These are phyloP conservation scores for Fusarium verticillioides DNA, from an alignment of 2,329 filamentous ascomycete genomes.

Conservation along the genomic window DNA sequence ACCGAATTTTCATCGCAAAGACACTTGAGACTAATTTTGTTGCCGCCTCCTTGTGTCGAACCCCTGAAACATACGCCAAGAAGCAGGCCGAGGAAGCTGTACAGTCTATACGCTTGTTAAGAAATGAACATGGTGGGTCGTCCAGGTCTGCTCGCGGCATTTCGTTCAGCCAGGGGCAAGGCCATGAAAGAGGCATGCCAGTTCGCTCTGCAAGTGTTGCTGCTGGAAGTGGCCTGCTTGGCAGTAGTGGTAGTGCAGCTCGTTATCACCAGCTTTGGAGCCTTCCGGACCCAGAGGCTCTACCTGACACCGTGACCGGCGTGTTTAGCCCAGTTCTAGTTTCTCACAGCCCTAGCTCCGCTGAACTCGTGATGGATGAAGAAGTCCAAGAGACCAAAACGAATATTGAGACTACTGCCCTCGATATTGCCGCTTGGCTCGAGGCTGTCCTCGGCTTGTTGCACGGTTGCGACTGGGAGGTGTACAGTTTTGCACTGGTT, in stretches of 20 bases:
- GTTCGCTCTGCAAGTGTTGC: conserved; percentile 56
- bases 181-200: conserved; percentile 55
- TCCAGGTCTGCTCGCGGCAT: conserved; percentile 60
- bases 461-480: conserved; percentile 84
- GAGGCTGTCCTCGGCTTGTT: conserved; percentile 80
- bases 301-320: conserved; percentile 60
- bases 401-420: conserved; percentile 55
- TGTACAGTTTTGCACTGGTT: conserved; percentile 89
- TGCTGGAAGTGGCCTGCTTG: conserved; percentile 47
- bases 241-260: conserved; percentile 40
- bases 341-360: conserved; percentile 50
- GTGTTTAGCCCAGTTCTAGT: conserved; percentile 64
- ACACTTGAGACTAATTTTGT: conserved; percentile 79
- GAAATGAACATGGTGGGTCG: conserved; percentile 55
- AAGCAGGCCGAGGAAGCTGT: conserved; percentile 64
- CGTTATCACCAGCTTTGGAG: conserved; percentile 67
- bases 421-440: conserved; percentile 78
- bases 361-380: conserved; percentile 9
- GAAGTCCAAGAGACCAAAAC: conserved; percentile 22
- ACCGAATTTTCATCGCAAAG: conserved; percentile 77
- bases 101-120: conserved; percentile 56
- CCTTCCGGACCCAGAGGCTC: conserved; percentile 65
- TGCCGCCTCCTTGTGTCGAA: conserved; percentile 77
- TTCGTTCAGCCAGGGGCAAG: conserved; percentile 62
- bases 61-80: conserved; percentile 62